These are phyloP conservation scores for Cystobasidium pallidum DNA, from an alignment of 1,284 basidiomycete genomes.

Conservation along the genomic window DNA sequence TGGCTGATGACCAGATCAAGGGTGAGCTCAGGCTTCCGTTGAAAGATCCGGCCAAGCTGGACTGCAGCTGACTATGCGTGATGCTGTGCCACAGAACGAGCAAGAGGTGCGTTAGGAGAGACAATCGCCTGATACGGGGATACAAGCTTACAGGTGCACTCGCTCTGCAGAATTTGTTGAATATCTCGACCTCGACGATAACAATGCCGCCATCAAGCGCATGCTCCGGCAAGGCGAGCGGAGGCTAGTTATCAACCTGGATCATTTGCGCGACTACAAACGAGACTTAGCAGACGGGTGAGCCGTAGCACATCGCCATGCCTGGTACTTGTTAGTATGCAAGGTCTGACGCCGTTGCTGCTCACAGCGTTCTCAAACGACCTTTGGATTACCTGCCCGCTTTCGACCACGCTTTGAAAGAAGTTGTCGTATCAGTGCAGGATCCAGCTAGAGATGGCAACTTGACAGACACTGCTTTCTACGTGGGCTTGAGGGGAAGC, in stretches of 20 bases:
- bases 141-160: background rate
- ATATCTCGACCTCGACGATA: constrained; percentile 42
- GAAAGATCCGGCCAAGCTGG: constrained; percentile 14
- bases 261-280: constrained; percentile 93
- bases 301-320: constrained; percentile 45
- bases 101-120: constrained; percentile 29
- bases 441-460: constrained; percentile 81
- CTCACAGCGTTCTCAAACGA: constrained; percentile 74
- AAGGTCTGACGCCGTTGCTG: constrained; percentile 38
- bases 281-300: constrained; percentile 67
- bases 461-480: constrained; percentile 56
- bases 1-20: constrained; percentile 43
- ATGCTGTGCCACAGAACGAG: constrained; percentile 28
- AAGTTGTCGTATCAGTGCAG: constrained; percentile 74
- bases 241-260: constrained; percentile 92
- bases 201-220: constrained; percentile 66
- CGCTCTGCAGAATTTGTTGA: constrained; percentile 32
- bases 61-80: constrained; percentile 53
- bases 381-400: constrained; percentile 90
- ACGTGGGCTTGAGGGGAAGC: constrained; percentile 94
- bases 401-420: constrained; percentile 80
- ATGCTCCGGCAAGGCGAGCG: constrained; percentile 84
- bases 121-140: background rate
- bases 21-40: constrained; percentile 19
- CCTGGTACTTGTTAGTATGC: background rate